These are phyloP conservation scores for Ministeria vibrans DNA, from an alignment of 78 protist species.

Conservation along the genomic window DNA sequence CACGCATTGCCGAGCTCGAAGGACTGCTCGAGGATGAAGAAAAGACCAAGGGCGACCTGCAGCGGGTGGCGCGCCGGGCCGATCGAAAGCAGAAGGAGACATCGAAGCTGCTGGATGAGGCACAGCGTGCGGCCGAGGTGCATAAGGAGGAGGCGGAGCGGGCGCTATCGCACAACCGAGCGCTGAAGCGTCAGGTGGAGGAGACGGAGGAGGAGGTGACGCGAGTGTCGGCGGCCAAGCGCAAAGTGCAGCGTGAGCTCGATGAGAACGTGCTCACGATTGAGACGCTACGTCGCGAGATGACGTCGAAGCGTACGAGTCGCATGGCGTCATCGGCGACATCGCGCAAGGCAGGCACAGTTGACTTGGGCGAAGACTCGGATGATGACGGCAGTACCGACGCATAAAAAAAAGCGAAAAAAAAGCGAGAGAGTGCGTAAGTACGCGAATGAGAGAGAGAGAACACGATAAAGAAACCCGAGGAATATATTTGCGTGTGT, in stretches of 20 bases:
- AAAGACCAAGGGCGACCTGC: neutral
- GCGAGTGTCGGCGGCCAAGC: neutral
- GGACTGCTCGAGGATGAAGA: conserved; percentile 9
- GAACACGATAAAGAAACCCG: no score
- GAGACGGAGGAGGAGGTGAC: conserved; percentile 5
- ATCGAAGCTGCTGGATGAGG: neutral
- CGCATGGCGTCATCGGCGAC: neutral
- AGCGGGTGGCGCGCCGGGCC: no score
- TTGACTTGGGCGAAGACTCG: no score
- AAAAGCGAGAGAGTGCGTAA: no score
- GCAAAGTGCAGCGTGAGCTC: neutral
- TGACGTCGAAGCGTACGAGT: neutral
- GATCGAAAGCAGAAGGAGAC: neutral
- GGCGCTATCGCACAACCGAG: neutral
- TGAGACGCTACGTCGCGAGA: neutral
- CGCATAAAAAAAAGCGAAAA: no score
- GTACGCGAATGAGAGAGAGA: no score
- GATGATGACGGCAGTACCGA: no score
- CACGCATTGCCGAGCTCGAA: neutral
- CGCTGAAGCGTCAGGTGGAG: conserved; percentile 1
- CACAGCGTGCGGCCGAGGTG: neutral
- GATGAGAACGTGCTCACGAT: neutral
- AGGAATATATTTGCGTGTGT: no score
- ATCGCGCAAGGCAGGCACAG: no score
- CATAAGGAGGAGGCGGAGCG: neutral